phyloP scores from a whole-genome alignment of 2,329 filamentous ascomycete species.

The Pseudogymnoascus sp. region DNA sequence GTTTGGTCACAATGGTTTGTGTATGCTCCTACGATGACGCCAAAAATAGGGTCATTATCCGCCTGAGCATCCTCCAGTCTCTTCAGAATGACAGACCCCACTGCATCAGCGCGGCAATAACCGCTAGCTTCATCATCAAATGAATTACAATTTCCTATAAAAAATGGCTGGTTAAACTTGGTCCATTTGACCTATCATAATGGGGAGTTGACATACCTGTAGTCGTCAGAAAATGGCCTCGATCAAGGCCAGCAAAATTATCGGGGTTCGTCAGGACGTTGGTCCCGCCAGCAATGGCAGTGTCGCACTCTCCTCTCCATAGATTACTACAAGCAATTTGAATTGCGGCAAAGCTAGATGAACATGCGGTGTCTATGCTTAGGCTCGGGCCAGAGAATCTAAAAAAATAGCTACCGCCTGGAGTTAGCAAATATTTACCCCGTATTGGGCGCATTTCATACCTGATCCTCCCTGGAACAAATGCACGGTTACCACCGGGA shows the following conservation, averaged over 20 bases:
- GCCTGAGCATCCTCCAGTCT: constrained; percentile 36
- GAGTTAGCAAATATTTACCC: background rate
- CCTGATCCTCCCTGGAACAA: constrained; percentile 24
- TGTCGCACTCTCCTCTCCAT: constrained; percentile 15
- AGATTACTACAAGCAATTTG: constrained; percentile 13
- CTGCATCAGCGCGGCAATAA: constrained; percentile 42
- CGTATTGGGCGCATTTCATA: constrained; percentile 12
- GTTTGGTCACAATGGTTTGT: constrained; percentile 76
- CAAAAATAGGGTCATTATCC: constrained; percentile 39
- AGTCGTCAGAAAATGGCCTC: constrained; percentile 51
- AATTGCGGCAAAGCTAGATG: constrained; percentile 25
- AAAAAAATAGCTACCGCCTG: constrained; percentile 25
- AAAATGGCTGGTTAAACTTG: background rate
- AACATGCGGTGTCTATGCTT: constrained; percentile 30
- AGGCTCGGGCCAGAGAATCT: constrained; percentile 31
- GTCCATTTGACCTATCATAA: background rate
- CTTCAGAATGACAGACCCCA: constrained; percentile 40
- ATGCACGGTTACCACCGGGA: constrained; percentile 16
- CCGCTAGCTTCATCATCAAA: constrained; percentile 40
- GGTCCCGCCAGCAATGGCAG: constrained; percentile 16
- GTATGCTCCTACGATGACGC: constrained; percentile 55
- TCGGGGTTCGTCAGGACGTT: constrained; percentile 20
- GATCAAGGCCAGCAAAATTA: constrained; percentile 16
- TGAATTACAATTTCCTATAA: constrained; percentile 36
- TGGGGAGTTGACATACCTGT: constrained; percentile 75